phyloP scores from a whole-genome alignment of 441 rosid genomes.

The Hura crepitans region DNA sequence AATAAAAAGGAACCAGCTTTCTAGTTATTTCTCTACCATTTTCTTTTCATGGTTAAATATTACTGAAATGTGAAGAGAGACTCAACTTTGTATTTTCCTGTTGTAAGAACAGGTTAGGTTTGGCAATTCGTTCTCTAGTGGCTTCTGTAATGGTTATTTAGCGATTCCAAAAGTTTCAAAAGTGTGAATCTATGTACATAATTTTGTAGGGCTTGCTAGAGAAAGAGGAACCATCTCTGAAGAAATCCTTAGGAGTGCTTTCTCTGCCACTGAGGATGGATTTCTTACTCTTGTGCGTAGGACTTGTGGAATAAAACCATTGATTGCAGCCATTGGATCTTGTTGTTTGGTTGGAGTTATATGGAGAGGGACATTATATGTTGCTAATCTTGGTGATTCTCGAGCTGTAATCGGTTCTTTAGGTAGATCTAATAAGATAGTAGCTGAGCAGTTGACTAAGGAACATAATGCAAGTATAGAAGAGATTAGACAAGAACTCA shows the following conservation, averaged over 20 bases:
- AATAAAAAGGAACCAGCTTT: background rate
- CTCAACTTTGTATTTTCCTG: background rate
- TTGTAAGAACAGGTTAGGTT: background rate
- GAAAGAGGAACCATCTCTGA: slow-evolving; percentile 62
- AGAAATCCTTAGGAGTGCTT: slow-evolving; percentile 60
- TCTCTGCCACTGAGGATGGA: slow-evolving; percentile 76
- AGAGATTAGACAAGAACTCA: slow-evolving; percentile 86
- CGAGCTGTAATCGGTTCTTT: slow-evolving; percentile 76
- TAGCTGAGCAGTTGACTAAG: slow-evolving; percentile 73
- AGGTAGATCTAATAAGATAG: slow-evolving; percentile 53
- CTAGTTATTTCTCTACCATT: background rate
- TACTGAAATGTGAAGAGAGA: background rate
- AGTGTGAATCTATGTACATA: slow-evolving; percentile 20
- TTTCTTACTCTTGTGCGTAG: slow-evolving; percentile 79
- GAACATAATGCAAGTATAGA: slow-evolving; percentile 85
- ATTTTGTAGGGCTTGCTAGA: slow-evolving; percentile 49
- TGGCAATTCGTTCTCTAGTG: background rate
- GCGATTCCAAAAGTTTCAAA: slow-evolving; percentile 15
- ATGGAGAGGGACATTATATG: slow-evolving; percentile 65
- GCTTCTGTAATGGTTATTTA: slow-evolving; percentile 6
- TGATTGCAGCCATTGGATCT: slow-evolving; percentile 80
- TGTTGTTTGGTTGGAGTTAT: slow-evolving; percentile 86
- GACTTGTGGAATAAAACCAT: slow-evolving; percentile 53
- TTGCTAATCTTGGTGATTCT: slow-evolving; percentile 89
- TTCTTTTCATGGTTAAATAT: background rate